phyloP scores from a whole-genome alignment of 306 rosid genomes.

The Gastrolobium bilobum region DNA sequence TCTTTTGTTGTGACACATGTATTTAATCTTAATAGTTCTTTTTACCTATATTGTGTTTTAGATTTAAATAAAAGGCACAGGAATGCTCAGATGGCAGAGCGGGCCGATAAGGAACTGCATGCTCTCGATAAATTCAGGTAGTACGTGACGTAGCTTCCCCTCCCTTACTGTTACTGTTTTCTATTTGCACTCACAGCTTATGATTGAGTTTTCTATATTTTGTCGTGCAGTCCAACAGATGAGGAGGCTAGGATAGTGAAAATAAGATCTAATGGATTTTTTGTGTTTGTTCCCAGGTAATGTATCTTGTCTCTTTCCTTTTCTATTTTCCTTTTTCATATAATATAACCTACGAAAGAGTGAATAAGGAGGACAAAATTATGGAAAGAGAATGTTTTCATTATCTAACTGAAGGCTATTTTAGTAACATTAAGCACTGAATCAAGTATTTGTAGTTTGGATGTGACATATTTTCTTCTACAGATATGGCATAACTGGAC shows the following conservation, averaged over 20 bases:
- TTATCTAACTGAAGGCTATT: too few species aligned
- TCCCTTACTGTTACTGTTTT: constrained; percentile 1
- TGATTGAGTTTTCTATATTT: constrained; percentile 45
- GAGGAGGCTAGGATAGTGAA: constrained; percentile 94
- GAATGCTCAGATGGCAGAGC: constrained; percentile 97
- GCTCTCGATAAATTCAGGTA: constrained; percentile 83
- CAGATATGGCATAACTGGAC: constrained; percentile 96
- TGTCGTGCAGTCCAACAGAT: constrained; percentile 79
- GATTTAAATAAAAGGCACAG: constrained; percentile 97
- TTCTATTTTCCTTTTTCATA: background rate
- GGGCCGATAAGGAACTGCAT: constrained; percentile 94
- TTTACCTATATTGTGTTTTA: constrained; percentile 50
- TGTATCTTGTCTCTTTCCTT: constrained; percentile 39
- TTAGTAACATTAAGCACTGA: background rate
- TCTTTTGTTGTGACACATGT: constrained; percentile 29
- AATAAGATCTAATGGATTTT: constrained; percentile 94
- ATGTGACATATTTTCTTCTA: background rate
- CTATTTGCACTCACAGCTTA: constrained; percentile 41
- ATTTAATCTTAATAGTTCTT: constrained; percentile 33
- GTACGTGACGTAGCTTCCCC: constrained; percentile 50
- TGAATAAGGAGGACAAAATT: too few species aligned
- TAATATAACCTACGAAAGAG: constrained; percentile 6
- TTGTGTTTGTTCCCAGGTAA: constrained; percentile 97
- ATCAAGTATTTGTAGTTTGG: constrained; percentile 30
- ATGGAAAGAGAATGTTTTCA: too few species aligned